Base-by-base conservation (phyloP, 116 monocot species). In the Iris pallida region DNA sequence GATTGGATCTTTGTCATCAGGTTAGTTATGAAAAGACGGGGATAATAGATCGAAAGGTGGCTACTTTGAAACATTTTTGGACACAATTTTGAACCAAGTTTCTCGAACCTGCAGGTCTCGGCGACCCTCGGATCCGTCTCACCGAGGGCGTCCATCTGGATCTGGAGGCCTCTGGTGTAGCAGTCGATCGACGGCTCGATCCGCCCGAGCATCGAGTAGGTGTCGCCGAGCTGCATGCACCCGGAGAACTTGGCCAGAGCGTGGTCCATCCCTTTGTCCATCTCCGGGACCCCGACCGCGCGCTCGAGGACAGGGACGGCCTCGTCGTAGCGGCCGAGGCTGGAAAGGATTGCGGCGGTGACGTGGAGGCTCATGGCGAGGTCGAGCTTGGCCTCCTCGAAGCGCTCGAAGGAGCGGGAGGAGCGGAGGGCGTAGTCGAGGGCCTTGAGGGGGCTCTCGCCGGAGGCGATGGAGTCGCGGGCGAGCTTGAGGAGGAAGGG, bases 181-280 rank as follows among this genome's bases (percentile, higher is more conserved):
- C 85, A 90, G 10, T 68, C 73, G 20, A 98, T 90, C 40, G 88
- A 88, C 63, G 79, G 85, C 30, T 98, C 98, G 41, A 92, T 67
- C 15, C 68, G 81, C 6, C 98, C 98, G 0, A 92, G 74, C 92
- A 98, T 92, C n/a, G 98, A 87, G 20, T 88, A 80, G 40, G 95
- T 98, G 67, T 98, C 98, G 16, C 98, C 98, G 15, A 98, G 85
- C 78, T 98, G 98, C 98, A 98, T 98, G 69, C 78, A 85, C 6
- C 98, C 98, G 41, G 98, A 92, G 72, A 93, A 98, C 12, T 82
- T 85, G 8, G 98, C 98, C 11, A 98, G 79, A 0, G 90, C 85
- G 46, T 85, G 85, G 54, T 94, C 90, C 56, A 71, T 15, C 5
- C 82, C 86, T 13, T 68, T 69, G 18, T 64, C 80, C 45, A 66